A percentile compares a stretch with the other conserved stretches of the same genome.
phyloP scores from a whole-genome alignment of 2,329 filamentous ascomycete species.

The Botrytis deweyae region DNA sequence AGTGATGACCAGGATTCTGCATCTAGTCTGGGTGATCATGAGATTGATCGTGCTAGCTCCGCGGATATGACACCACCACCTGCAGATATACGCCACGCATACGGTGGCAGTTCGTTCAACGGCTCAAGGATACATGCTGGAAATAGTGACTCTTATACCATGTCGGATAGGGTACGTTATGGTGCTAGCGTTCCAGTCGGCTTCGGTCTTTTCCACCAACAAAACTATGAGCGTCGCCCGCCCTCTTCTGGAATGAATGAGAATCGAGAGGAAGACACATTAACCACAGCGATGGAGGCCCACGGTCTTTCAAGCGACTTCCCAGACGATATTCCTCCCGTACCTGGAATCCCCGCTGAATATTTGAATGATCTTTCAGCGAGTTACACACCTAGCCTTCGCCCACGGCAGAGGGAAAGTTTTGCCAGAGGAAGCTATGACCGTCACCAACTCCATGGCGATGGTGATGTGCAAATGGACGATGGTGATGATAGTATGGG shows the following conservation, averaged over 20 bases:
- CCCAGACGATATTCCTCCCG: conserved; percentile 75
- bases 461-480: conserved; percentile 66
- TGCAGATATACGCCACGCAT: conserved; percentile 53
- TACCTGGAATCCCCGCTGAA: conserved; percentile 80
- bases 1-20: conserved; percentile 77
- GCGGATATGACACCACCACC: conserved; percentile 92
- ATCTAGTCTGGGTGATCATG: conserved; percentile 76
- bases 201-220: conserved; percentile 58
- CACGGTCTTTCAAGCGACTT: conserved; percentile 90
- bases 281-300: conserved; percentile 73
- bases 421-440: conserved; percentile 47
- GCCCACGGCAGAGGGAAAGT: conserved; percentile 64
- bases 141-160: conserved; percentile 80
- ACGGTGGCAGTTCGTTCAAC: conserved; percentile 41
- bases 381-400: conserved; percentile 54
- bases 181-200: conserved; percentile 53
- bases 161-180: conserved; percentile 44
- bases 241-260: conserved; percentile 74
- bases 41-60: conserved; percentile 72
- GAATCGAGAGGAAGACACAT: conserved; percentile 77
- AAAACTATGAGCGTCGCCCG: conserved; percentile 73
- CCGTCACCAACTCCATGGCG: conserved; percentile 53
- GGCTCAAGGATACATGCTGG: conserved; percentile 58
- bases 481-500: conserved; percentile 61
- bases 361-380: conserved; percentile 64